Evolutionary conservation across 495 filamentous ascomycete genomes (phyloP), one percentile per base, ranked within the genome.

Genomic region (Penicillium diatomitis): DNA sequence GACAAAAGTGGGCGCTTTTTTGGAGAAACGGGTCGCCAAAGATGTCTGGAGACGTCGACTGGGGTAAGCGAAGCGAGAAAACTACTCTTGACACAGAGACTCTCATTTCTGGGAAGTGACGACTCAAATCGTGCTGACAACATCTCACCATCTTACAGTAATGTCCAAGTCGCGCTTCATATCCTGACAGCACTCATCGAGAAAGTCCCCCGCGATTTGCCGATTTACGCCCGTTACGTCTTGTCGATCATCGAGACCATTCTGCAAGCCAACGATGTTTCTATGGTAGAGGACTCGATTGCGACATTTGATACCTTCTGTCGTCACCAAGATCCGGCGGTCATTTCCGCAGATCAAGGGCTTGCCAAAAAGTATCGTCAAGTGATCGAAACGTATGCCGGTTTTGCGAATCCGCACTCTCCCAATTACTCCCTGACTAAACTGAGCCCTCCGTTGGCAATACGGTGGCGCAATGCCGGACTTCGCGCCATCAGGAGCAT

Each of bases 121-220:
- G 2, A 20, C 20, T 20, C 20, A 20, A 20, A 20, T 20, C 20
- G 20, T 20, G 20, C 20, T 20, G 20, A 20, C 47, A 8, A 34
- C n/a, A 20, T n/a, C 29, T 34, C 32, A 4, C 47, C 29, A 7
- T 31, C 6, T 30, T 42, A 32, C 54, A 95, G 88, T 49, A 92
- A 95, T 71, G 87, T 95, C 35, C 88, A 95, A 66, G 88, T 96
- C 48, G 94, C 88, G 12, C 82, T 96, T 34, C 83, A 91, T 57
- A 94, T 96, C 47, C 68, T 95, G 47, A 82, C 81, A 36, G 87
- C 90, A 33, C 76, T 96, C 49, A 89, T 96, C 66, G 88, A 95
- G 60, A 96, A 95, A 66, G 76, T 86, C 12, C 88, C 88, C 32
- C 87, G 88, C 62, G 88, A 95, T 58, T 80, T 95, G 6, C 86